These are phyloP conservation scores for Macroventuria anomochaeta DNA, from an alignment of 2,329 filamentous ascomycete genomes.

Conservation along the genomic window DNA sequence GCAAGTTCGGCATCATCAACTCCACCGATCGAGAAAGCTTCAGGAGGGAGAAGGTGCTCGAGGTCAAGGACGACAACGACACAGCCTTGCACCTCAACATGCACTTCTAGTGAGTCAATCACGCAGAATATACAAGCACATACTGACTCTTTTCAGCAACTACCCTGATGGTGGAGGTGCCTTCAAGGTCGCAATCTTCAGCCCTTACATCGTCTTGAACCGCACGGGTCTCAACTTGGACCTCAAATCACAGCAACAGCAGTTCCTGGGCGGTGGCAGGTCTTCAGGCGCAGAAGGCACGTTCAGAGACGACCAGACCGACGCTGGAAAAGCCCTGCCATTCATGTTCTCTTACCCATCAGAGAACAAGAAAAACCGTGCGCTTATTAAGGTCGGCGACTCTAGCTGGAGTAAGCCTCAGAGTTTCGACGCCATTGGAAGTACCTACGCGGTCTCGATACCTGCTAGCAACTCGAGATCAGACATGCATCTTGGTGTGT, in stretches of 20 bases:
- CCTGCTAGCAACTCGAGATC: conserved; percentile 72
- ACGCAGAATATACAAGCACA: conserved; percentile 18
- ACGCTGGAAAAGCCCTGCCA: conserved; percentile 77
- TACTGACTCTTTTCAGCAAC: conserved; percentile 50
- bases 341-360: conserved; percentile 95
- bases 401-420: conserved; percentile 97
- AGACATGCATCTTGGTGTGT: conserved; percentile 91
- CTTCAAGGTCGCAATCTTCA: conserved; percentile 94
- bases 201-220: conserved; percentile 93
- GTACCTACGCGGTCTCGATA: conserved; percentile 84
- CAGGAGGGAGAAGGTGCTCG: conserved; percentile 76
- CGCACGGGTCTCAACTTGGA: conserved; percentile 90
- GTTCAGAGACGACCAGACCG: conserved; percentile 60
- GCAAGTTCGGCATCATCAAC: conserved; percentile 97
- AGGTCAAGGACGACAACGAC: conserved; percentile 84
- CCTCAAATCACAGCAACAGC: conserved; percentile 78
- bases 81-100: conserved; percentile 80
- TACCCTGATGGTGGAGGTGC: conserved; percentile 92
- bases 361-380: conserved; percentile 90
- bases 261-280: conserved; percentile 13
- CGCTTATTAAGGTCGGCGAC: conserved; percentile 83
- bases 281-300: conserved; percentile 83
- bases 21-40: conserved; percentile 87
- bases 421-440: conserved; percentile 97
- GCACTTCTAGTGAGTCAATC: conserved; percentile 74